Evolutionary conservation across 352 stramenopile species (phyloP).

Genomic region (Phytophthora sansomeana): DNA sequence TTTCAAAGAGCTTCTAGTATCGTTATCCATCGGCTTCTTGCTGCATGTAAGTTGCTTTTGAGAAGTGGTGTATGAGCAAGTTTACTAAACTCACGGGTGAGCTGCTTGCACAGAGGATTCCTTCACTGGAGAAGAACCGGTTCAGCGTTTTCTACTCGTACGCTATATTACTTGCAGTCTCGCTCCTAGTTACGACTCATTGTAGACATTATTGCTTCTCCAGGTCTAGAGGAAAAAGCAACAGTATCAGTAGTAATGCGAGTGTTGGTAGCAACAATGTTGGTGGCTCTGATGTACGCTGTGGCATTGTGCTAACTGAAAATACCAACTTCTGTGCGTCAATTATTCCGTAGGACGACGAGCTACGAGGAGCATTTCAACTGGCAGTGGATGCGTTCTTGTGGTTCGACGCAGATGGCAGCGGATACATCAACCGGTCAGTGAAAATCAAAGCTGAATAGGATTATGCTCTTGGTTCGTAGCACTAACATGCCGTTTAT

Average conservation of each 20-base stretch:
- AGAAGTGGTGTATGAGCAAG: no score
- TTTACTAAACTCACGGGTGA: no score
- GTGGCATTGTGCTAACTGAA: no score
- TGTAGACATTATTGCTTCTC: no score
- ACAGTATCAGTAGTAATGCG: no score
- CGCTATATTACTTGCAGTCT: slow-evolving; percentile 50
- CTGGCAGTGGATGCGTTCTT: slow-evolving; percentile 86
- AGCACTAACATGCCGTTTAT: neutral
- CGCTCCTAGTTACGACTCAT: neutral
- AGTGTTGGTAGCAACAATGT: slow-evolving; percentile 25
- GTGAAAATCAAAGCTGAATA: no score
- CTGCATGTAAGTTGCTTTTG: slow-evolving; percentile 65
- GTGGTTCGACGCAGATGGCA: slow-evolving; percentile 86
- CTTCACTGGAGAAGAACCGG: slow-evolving; percentile 57
- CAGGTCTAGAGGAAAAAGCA: no score
- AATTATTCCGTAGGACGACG: no score
- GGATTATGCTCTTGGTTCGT: no score
- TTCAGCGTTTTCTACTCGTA: slow-evolving; percentile 87
- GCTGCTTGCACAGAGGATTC: slow-evolving; percentile 87
- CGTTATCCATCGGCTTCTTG: slow-evolving; percentile 87
- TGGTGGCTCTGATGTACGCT: no score
- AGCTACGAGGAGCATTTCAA: slow-evolving; percentile 83
- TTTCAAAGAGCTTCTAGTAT: slow-evolving; percentile 92
- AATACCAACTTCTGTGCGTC: neutral
- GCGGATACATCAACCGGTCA: slow-evolving; percentile 78